Base-by-base conservation (phyloP, 306 rosid genomes). In the Dryas drummondii region DNA sequence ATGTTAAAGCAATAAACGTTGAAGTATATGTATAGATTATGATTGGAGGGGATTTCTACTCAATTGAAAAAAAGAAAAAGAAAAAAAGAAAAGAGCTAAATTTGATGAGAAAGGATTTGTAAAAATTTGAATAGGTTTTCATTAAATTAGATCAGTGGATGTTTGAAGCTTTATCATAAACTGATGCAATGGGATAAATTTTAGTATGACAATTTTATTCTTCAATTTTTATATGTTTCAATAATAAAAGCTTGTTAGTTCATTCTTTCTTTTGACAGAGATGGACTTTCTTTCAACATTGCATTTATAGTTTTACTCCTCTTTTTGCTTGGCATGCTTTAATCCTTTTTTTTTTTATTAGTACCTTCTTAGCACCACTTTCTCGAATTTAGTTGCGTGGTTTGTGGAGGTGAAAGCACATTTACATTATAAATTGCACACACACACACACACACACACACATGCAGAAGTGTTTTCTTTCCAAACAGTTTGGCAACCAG, bases 331-430 rank as follows among this genome's bases (percentile, higher is more conserved):
- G 71, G 46, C 48, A 22, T 67, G 57, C 47, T 49, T 19, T 46
- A 14, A 68, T 7, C 41, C 37, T 4, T 3, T 58, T 17, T 4
- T 4, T 58, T 48, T 12, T 13, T 68, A 67, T 49, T 73, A 71
- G 62, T 37, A 59, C 51, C 63, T 41, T 69, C 58, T 40, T 0
- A 49, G 26, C 12, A 16, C 56, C 71, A 77, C 60, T 70, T 41
- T 9, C 13, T 13, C 15, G 71, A 53, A 61, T 52, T 19, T 77
- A 4, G 48, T 41, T 63, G 54, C 42, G 42, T 13, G 12, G 42
- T 55, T 70, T 11, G 54, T n/a, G 49, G 61, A n/a, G 37, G n/a
- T 12, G 14, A n/a, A 41, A 69, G 61, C 48, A 70, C 50, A 44
- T 70, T 32, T 54, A 41, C 48, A 63, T 19, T 54, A 0, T 11